These are phyloP conservation scores for Fomes fomentarius DNA, from an alignment of 1,284 basidiomycete genomes.

Conservation along the genomic window DNA sequence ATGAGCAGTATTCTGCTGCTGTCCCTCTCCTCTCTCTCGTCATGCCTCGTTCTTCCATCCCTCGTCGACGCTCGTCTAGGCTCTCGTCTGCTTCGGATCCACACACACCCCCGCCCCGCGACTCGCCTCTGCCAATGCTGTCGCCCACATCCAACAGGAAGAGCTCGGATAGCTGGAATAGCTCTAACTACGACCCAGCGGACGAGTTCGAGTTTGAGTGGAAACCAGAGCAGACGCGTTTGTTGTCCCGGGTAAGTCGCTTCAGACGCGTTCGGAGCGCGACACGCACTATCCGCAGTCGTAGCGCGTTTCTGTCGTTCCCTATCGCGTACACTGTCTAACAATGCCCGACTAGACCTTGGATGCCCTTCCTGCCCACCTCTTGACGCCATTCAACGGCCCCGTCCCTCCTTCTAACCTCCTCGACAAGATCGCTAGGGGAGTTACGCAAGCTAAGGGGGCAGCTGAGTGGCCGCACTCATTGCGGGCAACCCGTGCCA, in stretches of 20 bases:
- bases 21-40: conserved; percentile 39
- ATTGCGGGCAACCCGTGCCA: conserved; percentile 74
- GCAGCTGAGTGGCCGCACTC: conserved; percentile 80
- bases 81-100: conserved; percentile 36
- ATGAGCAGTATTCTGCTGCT: conserved; percentile 35
- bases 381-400: conserved; percentile 81
- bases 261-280: conserved; percentile 10
- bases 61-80: conserved; percentile 35
- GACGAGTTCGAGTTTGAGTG: conserved; percentile 72
- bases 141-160: conserved; percentile 59
- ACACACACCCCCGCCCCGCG: conserved; percentile 42
- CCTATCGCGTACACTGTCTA: conserved; percentile 5
- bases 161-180: conserved; percentile 82
- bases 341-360: conserved; percentile 61
- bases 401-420: conserved; percentile 79
- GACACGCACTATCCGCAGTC: not conserved
- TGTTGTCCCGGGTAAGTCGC: conserved; percentile 67
- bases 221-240: conserved; percentile 69
- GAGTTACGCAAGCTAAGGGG: conserved; percentile 71
- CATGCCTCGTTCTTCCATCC: conserved; percentile 39
- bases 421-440: conserved; percentile 80
- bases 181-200: conserved; percentile 62
- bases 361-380: conserved; percentile 78
- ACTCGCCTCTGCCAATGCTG: conserved; percentile 41
- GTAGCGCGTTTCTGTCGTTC: conserved; percentile 4